Evolutionary conservation across 106 monocot species (phyloP).

Genomic region (Platanthera guangdongensis): DNA sequence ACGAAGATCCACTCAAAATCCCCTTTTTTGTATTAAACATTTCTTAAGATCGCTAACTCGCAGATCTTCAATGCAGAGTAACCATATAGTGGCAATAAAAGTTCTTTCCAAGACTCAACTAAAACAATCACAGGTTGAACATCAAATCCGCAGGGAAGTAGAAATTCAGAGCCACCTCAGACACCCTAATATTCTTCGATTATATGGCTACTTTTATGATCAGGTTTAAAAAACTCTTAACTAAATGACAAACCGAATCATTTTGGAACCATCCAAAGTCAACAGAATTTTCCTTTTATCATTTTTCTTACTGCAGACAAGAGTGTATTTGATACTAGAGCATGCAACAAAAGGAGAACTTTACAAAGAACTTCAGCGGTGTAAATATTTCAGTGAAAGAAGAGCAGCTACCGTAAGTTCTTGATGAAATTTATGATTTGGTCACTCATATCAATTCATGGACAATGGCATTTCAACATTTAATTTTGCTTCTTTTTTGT

Average conservation of each 20-base stretch:
- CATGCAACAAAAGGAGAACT: conserved; percentile 95
- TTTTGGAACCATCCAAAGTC: background rate
- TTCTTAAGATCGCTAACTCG: background rate
- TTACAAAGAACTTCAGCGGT: conserved; percentile 90
- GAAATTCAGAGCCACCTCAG: conserved; percentile 97
- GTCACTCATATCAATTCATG: background rate
- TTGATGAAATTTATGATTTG: conserved; percentile 1
- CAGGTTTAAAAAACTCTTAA: conserved; percentile 40
- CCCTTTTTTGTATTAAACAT: background rate
- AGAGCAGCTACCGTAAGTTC: conserved; percentile 83
- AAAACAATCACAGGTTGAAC: conserved; percentile 96
- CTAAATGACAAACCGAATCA: background rate
- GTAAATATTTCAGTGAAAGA: conserved; percentile 92
- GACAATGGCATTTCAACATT: background rate
- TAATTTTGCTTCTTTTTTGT: background rate
- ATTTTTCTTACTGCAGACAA: conserved; percentile 41
- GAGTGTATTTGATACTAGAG: conserved; percentile 91
- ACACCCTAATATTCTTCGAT: conserved; percentile 83
- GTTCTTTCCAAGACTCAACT: conserved; percentile 96
- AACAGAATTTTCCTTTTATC: background rate
- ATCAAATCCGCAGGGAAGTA: conserved; percentile 88
- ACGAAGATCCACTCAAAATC: background rate
- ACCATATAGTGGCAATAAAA: conserved; percentile 90
- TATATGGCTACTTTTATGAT: conserved; percentile 99
- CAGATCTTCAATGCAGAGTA: conserved; percentile 46